Conservation (phyloP, 2,329 filamentous ascomycete species). For the Aspergillus bombycis region DNA sequence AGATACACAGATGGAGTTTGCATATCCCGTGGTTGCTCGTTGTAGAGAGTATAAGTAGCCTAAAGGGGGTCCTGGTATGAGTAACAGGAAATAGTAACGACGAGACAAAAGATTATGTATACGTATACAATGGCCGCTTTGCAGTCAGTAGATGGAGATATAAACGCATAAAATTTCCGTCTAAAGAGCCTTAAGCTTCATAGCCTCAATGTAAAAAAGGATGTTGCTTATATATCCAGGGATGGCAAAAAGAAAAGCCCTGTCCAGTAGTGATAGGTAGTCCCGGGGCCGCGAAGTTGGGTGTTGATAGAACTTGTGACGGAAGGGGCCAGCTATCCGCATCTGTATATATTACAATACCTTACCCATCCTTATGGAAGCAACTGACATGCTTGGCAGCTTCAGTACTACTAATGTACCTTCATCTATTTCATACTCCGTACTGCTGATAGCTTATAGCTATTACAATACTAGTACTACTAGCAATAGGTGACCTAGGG, state of each 20-base stretch:
- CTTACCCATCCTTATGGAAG: not conserved
- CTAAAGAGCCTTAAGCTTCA: not conserved
- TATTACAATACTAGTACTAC: no score
- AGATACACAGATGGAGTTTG: not conserved
- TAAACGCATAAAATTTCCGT: not conserved
- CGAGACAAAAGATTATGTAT: not conserved
- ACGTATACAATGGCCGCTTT: not conserved
- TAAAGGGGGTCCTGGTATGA: not conserved
- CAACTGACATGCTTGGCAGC: no score
- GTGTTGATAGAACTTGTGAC: not conserved
- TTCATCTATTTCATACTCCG: no score
- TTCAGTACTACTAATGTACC: no score
- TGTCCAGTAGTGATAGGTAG: not conserved
- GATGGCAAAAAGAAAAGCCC: not conserved
- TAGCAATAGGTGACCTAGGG: no score
- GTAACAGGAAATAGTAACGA: not conserved
- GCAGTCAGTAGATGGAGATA: not conserved
- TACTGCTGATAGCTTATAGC: no score
- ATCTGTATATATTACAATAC: not conserved
- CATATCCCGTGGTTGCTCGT: not conserved
- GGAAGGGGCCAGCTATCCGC: not conserved
- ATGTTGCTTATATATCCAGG: not conserved
- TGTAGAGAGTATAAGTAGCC: not conserved
- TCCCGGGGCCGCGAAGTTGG: not conserved
- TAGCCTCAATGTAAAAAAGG: not conserved